Conservation (phyloP, 306 rosid species). For the Oemleria cerasiformis region DNA sequence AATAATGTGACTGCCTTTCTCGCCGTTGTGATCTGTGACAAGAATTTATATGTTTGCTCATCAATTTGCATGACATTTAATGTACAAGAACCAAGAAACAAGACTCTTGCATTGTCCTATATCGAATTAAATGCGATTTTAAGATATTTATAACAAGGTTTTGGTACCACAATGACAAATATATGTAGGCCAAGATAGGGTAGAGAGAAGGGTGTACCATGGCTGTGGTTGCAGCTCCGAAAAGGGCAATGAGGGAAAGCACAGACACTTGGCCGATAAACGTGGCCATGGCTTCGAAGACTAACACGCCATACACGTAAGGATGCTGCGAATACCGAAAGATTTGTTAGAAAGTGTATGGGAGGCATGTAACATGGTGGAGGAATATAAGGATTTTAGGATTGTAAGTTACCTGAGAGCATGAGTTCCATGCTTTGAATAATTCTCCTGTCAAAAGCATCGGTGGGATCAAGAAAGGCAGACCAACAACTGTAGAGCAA, state of each 20-base stretch:
- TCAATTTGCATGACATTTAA: neutral
- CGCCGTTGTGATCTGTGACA: slow-evolving; percentile 81
- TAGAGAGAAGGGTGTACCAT: slow-evolving; percentile 59
- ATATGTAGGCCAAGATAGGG: slow-evolving; percentile 10
- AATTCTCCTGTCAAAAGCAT: slow-evolving; percentile 93
- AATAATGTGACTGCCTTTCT: slow-evolving; percentile 89
- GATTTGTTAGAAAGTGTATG: neutral
- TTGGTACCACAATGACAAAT: neutral
- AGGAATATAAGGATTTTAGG: neutral
- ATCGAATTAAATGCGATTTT: neutral
- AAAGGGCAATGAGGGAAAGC: slow-evolving; percentile 86
- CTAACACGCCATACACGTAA: slow-evolving; percentile 81
- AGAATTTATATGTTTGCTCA: neutral
- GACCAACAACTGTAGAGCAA: slow-evolving; percentile 89
- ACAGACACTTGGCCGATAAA: slow-evolving; percentile 91
- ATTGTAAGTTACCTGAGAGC: slow-evolving; percentile 62
- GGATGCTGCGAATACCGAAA: slow-evolving; percentile 63
- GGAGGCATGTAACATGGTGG: slow-evolving; percentile 1
- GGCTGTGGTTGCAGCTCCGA: slow-evolving; percentile 96
- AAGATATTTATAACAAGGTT: slow-evolving; percentile 3
- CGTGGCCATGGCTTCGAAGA: slow-evolving; percentile 94
- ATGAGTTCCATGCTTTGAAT: slow-evolving; percentile 89
- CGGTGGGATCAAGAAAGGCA: slow-evolving; percentile 94
- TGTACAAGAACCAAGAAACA: slow-evolving; percentile 1
- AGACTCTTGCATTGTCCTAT: neutral